These are phyloP conservation scores for Fusarium denticulatum DNA, from an alignment of 2,329 filamentous ascomycete species.

Conservation along the genomic window DNA sequence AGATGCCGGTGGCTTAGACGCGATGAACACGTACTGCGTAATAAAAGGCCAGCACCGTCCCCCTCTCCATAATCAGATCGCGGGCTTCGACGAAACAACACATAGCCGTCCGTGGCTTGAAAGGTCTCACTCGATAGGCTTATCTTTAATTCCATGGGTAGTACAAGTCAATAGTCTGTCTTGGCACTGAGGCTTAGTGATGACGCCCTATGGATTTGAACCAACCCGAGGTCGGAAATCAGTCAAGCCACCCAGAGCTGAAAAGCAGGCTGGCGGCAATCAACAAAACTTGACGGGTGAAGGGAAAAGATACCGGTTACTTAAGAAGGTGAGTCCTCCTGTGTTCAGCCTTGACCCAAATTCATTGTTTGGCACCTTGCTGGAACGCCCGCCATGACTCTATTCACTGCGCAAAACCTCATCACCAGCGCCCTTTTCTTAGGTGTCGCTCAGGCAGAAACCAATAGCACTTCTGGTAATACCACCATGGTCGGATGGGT, in stretches of 20 bases:
- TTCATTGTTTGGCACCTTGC: too few relatives aligned
- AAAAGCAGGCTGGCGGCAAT: not conserved
- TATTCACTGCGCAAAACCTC: fast-evolving
- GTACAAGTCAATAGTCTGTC: not conserved
- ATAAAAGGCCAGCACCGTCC: too few relatives aligned
- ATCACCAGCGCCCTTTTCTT: not conserved
- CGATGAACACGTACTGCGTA: not conserved
- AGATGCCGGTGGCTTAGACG: fast-evolving
- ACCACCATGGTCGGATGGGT: not conserved
- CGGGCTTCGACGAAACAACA: fast-evolving
- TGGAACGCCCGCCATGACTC: not conserved
- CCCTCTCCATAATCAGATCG: not conserved
- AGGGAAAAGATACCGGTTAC: fast-evolving
- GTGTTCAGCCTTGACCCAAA: fast-evolving
- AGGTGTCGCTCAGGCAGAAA: not conserved
- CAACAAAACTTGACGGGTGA: fast-evolving
- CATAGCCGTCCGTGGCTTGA: not conserved
- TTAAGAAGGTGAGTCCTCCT: not conserved
- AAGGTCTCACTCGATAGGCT: not conserved
- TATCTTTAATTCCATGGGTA: not conserved
- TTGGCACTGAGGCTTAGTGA: not conserved
- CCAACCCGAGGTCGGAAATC: fast-evolving
- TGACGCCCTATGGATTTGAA: fast-evolving
- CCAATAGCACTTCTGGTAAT: not conserved
- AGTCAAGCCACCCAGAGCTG: not conserved